A percentile compares a stretch with the other conserved stretches of the same genome.
Conservation (phyloP, 495 filamentous ascomycete genomes). For the Penicillium turbatum region DNA sequence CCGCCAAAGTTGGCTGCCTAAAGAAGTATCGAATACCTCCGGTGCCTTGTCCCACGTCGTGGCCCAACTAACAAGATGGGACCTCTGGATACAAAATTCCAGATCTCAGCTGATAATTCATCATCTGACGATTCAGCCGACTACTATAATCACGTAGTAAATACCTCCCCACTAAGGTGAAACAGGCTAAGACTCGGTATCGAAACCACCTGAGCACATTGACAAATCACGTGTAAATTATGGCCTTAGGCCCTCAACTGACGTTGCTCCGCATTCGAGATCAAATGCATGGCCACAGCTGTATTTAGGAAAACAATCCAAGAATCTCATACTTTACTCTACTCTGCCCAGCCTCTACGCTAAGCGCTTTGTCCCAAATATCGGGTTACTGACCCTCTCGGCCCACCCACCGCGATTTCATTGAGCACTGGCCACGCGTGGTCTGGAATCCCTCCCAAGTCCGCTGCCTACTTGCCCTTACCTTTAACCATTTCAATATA, state of each 20-base stretch:
- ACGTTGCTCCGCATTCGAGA: slow-evolving; percentile 2
- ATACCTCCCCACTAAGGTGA: not conserved
- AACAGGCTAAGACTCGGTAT: not conserved
- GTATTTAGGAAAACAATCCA: not conserved
- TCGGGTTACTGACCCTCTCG: slow-evolving; percentile 2
- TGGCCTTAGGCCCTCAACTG: slow-evolving; percentile 4
- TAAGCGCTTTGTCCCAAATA: not conserved
- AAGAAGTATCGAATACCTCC: not conserved
- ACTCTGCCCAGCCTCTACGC: not conserved
- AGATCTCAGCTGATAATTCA: not conserved
- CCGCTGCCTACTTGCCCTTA: not conserved
- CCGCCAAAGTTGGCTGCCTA: slow-evolving; percentile 5
- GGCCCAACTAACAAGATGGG: not conserved
- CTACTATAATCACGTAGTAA: not conserved
- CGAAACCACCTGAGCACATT: not conserved
- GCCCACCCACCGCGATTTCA: slow-evolving; percentile 4
- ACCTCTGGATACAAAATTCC: not conserved
- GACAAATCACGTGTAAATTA: not conserved
- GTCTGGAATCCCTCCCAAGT: not conserved
- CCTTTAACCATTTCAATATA: slow-evolving; percentile 6
- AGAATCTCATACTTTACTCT: not conserved
- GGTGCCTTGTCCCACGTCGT: slow-evolving; percentile 3
- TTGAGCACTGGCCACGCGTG: slow-evolving; percentile 10
- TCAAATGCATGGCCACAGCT: not conserved
- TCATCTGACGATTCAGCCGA: slow-evolving; percentile 3